These are phyloP conservation scores for Vigna reflexopilosa DNA, from an alignment of 306 rosid species.

Conservation along the genomic window DNA sequence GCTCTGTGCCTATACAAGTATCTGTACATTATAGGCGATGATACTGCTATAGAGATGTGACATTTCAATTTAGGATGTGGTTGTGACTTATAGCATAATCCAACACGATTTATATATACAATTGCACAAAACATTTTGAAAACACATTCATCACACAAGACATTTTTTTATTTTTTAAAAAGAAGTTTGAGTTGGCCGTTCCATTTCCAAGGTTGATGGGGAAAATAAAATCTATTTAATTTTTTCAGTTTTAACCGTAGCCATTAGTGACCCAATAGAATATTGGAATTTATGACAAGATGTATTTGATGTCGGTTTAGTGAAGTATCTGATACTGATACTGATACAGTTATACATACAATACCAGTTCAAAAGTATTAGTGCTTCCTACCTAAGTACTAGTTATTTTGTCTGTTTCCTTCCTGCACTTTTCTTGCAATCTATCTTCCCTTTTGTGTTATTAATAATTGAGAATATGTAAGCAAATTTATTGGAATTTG, in stretches of 20 bases:
- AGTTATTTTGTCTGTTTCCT: slow-evolving; percentile 1
- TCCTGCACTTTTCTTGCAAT: background rate
- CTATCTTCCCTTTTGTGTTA: background rate
- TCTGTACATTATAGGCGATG: background rate
- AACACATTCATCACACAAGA: background rate
- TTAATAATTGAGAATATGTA: background rate
- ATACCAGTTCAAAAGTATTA: background rate
- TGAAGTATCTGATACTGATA: background rate
- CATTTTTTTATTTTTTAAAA: background rate
- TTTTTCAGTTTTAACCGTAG: background rate
- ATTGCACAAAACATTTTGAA: background rate
- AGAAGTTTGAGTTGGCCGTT: background rate
- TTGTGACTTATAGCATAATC: background rate
- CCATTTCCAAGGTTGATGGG: background rate
- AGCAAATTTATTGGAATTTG: slow-evolving; percentile 12
- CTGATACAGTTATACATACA: background rate
- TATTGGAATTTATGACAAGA: background rate
- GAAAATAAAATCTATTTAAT: background rate
- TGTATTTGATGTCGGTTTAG: slow-evolving; percentile 3
- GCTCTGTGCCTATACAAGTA: background rate
- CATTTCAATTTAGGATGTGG: slow-evolving; percentile 5
- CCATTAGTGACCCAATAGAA: background rate
- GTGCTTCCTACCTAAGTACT: background rate
- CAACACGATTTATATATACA: background rate
- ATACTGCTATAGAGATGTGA: background rate